Evolutionary conservation across 257 asterid genomes (phyloP), one percentile per base, ranked within the genome.

Genomic region (Solanum corneliomulleri): DNA sequence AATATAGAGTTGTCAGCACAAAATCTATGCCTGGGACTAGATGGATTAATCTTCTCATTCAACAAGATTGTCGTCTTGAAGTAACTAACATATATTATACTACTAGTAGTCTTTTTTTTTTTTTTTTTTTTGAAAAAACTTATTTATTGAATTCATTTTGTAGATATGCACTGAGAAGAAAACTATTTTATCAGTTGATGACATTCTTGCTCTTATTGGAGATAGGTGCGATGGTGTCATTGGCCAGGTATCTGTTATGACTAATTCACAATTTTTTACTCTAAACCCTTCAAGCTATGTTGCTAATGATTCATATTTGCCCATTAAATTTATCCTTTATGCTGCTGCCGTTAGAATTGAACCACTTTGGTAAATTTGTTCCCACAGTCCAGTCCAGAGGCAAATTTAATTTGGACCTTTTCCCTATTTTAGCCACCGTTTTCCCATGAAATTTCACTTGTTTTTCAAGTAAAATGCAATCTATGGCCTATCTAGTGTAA

Each of bases 21-120:
- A 96, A 95, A 78, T 58, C 99, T 27, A 96, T 96, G 99, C 99
- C 99, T 2, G 99, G 99, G 66, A 96, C 94, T 33, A 94, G 98
- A 41, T 96, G 99, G 99, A 95, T 96, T 82, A 92, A 95, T 88
- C 95, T 95, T 84, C 85, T 96, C 92, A 91, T 93, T 58, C 91
- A 94, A 82, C 98, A 95, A 89, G 98, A 94, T 90, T 96, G 98
- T 87, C 98, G 98, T n/a, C 92, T 96, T 4, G 99, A 96, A 93
- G 99, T 96, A 93, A 90, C 27, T 37, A 15, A 77, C 82, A 62
- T 62, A 23, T 62, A 62, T 62, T 56, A 21, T 58, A 20, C 2
- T 56, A 33, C 35, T 33, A 33, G 0, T 33, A 33, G 35, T 56
- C 18, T 33, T 58, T 64, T 27, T 56, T 27, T 66, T 64, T 27